phyloP scores from a whole-genome alignment of 257 asterid genomes.

The Knoxia roxburghii region DNA sequence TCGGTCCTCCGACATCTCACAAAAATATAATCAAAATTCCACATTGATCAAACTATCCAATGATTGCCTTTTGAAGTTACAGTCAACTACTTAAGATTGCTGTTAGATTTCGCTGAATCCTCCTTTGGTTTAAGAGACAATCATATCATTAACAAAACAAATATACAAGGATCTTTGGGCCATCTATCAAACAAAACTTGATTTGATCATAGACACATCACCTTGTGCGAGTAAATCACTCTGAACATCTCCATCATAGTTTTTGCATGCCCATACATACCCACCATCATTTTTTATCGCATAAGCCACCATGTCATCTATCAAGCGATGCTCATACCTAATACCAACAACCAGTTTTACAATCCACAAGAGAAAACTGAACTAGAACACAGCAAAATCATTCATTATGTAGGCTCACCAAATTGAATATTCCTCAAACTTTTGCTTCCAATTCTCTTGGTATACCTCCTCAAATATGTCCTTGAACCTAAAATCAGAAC shows the following conservation, averaged over 20 bases:
- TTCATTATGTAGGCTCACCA: slow-evolving; percentile 42
- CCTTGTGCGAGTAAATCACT: slow-evolving; percentile 99
- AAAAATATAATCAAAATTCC: not conserved
- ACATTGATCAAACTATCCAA: not conserved
- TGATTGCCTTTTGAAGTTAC: not conserved
- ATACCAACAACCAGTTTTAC: slow-evolving; percentile 8
- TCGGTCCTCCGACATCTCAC: not conserved
- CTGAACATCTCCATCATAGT: slow-evolving; percentile 94
- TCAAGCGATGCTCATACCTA: slow-evolving; percentile 96
- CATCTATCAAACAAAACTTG: slow-evolving; percentile 7
- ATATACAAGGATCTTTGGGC: not conserved
- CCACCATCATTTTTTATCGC: slow-evolving; percentile 91
- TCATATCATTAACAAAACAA: not conserved
- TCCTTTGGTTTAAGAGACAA: not conserved
- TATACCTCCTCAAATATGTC: slow-evolving; percentile 93
- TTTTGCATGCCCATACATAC: slow-evolving; percentile 97
- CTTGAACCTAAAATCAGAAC: slow-evolving; percentile 48
- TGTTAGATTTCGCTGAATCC: not conserved
- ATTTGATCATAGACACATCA: slow-evolving; percentile 23
- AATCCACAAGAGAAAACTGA: slow-evolving; percentile 4
- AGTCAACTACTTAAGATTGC: no score
- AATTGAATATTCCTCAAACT: slow-evolving; percentile 76
- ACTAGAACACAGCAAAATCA: not conserved
- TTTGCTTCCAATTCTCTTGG: slow-evolving; percentile 70
- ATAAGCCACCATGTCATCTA: slow-evolving; percentile 98